These are phyloP conservation scores for Penicillium psychrosexuale DNA, from an alignment of 2,329 filamentous ascomycete genomes.

Conservation along the genomic window DNA sequence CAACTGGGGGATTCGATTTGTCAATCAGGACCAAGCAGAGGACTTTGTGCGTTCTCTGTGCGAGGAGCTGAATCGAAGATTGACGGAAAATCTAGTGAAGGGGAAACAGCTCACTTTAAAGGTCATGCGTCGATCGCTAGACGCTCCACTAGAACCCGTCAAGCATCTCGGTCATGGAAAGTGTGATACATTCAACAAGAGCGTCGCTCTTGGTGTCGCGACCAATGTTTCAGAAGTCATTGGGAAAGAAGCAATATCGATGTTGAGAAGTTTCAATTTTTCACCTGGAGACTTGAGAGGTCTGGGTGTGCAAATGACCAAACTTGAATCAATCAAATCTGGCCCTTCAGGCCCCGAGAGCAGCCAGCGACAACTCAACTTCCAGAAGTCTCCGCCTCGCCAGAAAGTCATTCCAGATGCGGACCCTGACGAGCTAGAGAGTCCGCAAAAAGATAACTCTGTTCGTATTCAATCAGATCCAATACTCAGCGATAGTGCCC, in stretches of 20 bases:
- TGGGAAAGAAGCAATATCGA: constrained; percentile 77
- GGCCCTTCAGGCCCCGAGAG: constrained; percentile 55
- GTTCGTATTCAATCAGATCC: constrained; percentile 31
- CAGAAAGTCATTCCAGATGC: constrained; percentile 21
- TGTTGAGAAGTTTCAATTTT: constrained; percentile 77
- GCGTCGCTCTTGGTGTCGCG: constrained; percentile 73
- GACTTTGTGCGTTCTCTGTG: constrained; percentile 85
- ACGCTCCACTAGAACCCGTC: constrained; percentile 84
- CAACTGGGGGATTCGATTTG: constrained; percentile 96
- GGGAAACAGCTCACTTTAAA: constrained; percentile 90
- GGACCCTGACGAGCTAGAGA: constrained; percentile 52
- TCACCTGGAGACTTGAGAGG: constrained; percentile 91
- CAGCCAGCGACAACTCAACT: constrained; percentile 76
- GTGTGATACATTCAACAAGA: constrained; percentile 93
- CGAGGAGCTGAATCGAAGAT: constrained; percentile 74
- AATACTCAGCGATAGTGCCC: constrained; percentile 35
- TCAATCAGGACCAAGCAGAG: constrained; percentile 87
- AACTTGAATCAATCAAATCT: constrained; percentile 73
- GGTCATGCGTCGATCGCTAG: constrained; percentile 80
- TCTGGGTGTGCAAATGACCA: constrained; percentile 89
- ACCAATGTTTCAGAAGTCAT: constrained; percentile 72
- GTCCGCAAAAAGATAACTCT: constrained; percentile 39
- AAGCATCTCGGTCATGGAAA: constrained; percentile 95
- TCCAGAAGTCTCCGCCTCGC: constrained; percentile 51
- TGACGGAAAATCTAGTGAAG: constrained; percentile 79